Percentiles rank a stretch among this genome's conserved stretches.
phyloP scores from a whole-genome alignment of 768 basidiomycete genomes.

The Podaxis rugospora region DNA sequence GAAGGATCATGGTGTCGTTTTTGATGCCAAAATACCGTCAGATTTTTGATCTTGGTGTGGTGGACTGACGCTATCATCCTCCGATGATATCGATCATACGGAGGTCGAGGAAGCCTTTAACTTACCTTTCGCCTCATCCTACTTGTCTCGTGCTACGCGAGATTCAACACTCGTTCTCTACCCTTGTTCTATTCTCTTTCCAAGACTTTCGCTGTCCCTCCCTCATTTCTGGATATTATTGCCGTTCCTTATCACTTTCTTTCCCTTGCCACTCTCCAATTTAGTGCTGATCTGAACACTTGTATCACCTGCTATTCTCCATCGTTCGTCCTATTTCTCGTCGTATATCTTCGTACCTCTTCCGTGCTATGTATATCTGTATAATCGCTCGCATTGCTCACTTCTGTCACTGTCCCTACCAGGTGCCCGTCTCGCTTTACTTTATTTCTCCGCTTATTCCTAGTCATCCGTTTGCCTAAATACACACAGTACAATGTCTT shows the following conservation, averaged over 20 bases:
- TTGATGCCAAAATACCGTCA: neutral
- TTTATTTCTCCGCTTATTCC: neutral
- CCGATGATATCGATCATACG: neutral
- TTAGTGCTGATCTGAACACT: neutral
- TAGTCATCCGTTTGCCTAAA: neutral
- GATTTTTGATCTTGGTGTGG: neutral
- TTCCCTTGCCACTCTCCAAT: neutral
- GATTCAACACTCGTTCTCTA: neutral
- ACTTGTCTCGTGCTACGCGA: neutral
- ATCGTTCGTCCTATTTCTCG: neutral
- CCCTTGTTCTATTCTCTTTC: neutral
- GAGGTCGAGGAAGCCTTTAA: constrained; percentile 1
- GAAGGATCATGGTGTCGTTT: constrained; percentile 5
- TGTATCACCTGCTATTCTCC: neutral
- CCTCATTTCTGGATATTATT: neutral
- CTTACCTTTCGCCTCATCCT: neutral
- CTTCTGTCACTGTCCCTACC: neutral
- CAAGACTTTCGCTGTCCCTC: neutral
- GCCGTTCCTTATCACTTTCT: neutral
- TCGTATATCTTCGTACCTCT: no score
- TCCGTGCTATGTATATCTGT: no score
- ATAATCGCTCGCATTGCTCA: neutral
- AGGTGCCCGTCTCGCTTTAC: neutral
- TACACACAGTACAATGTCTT: neutral
- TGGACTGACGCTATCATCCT: neutral